A percentile compares a stretch with the other conserved stretches of the same genome.
Conservation (phyloP, 169 alveolate species). For the Cryptosporidium canis region DNA sequence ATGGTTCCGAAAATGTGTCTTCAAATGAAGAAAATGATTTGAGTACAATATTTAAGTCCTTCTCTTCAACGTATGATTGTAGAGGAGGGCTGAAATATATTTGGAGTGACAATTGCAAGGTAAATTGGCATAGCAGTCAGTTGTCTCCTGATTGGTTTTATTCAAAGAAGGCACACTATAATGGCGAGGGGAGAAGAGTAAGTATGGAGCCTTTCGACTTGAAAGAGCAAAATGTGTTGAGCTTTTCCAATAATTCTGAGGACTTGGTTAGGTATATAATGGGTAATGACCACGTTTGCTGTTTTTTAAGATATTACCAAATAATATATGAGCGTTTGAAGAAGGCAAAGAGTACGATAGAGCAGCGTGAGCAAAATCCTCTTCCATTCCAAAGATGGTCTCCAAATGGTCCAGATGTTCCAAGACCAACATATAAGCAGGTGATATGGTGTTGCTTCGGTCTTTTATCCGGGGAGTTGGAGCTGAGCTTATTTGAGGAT, state of each 20-base stretch:
- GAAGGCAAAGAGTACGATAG: slow-evolving; percentile 75
- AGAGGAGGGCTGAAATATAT: slow-evolving; percentile 59
- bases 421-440: slow-evolving; percentile 67
- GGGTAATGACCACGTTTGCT: slow-evolving; percentile 74
- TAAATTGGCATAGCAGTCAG: slow-evolving; percentile 55
- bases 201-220: not conserved
- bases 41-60: slow-evolving; percentile 33
- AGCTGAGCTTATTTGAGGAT: slow-evolving; percentile 78
- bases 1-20: slow-evolving; percentile 30
- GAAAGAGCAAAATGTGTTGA: not conserved
- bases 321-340: slow-evolving; percentile 79
- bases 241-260: not conserved
- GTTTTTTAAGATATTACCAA: slow-evolving; percentile 76
- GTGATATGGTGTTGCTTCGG: slow-evolving; percentile 72
- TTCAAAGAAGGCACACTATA: slow-evolving; percentile 5
- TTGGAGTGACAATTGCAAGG: slow-evolving; percentile 69
- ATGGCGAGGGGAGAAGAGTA: not conserved
- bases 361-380: slow-evolving; percentile 58
- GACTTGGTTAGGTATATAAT: slow-evolving; percentile 55
- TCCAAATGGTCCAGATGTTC: slow-evolving; percentile 72
- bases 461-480: slow-evolving; percentile 59
- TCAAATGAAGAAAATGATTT: slow-evolving; percentile 55
- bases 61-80: slow-evolving; percentile 55
- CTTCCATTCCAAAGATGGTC: slow-evolving; percentile 73
- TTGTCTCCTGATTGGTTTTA: slow-evolving; percentile 70